A percentile compares a stretch with the other conserved stretches of the same genome.
phyloP scores from a whole-genome alignment of 2,329 filamentous ascomycete genomes.

The Blastomyces gilchristii region DNA sequence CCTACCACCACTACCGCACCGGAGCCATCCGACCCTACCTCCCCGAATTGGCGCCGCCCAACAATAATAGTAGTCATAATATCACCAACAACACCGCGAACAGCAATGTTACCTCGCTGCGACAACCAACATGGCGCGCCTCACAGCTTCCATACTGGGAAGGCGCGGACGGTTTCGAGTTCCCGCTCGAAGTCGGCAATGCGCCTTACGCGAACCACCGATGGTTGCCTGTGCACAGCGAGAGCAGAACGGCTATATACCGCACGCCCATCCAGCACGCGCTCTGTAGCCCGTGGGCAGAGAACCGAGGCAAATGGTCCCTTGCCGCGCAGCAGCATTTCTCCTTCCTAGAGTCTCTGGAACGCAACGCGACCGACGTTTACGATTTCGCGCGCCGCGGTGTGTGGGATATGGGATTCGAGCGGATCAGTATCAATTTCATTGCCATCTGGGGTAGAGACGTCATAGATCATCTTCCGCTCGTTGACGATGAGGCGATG shows the following conservation, averaged over 20 bases:
- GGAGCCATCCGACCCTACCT: constrained; percentile 46
- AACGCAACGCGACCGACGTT: constrained; percentile 35
- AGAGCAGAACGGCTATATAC: constrained; percentile 24
- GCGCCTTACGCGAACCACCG: constrained; percentile 34
- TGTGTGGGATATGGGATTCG: constrained; percentile 24
- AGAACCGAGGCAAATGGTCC: constrained; percentile 41
- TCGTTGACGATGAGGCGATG: neutral
- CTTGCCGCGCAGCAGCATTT: constrained; percentile 40
- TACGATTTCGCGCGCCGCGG: constrained; percentile 30
- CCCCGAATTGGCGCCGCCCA: constrained; percentile 32
- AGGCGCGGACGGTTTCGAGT: constrained; percentile 24
- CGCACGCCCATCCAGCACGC: constrained; percentile 40
- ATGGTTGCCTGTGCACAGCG: constrained; percentile 39
- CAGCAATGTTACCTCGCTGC: constrained; percentile 14
- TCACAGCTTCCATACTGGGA: constrained; percentile 28
- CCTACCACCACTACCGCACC: constrained; percentile 45
- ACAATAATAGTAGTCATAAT: too few species aligned
- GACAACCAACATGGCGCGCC: constrained; percentile 24
- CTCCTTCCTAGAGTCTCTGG: constrained; percentile 42
- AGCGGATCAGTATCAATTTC: constrained; percentile 46
- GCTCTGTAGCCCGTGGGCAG: constrained; percentile 38
- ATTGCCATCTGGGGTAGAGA: constrained; percentile 46
- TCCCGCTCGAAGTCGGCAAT: constrained; percentile 21
- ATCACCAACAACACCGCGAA: neutral
- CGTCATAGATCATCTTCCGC: constrained; percentile 35